These are phyloP conservation scores for Neurospora sp. DNA, from an alignment of 495 filamentous ascomycete genomes.

Conservation along the genomic window DNA sequence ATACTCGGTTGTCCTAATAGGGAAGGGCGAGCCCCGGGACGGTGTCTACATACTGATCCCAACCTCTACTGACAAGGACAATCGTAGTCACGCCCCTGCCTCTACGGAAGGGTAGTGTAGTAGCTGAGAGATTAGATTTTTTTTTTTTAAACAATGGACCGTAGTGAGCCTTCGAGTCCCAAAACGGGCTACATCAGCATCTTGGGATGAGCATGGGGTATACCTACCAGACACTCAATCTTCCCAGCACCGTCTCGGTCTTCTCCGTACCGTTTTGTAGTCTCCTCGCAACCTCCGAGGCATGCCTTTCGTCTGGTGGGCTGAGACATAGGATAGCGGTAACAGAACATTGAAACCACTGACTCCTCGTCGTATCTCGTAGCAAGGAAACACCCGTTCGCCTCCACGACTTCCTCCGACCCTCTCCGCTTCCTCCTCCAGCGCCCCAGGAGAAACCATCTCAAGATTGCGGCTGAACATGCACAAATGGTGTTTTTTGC, in stretches of 20 bases:
- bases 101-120: not conserved
- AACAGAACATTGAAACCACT: not conserved
- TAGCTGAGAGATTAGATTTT: not conserved
- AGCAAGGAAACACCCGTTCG: not conserved
- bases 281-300: not conserved
- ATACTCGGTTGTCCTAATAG: constrained; percentile 10
- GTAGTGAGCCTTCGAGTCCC: not conserved
- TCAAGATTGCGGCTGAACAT: not conserved
- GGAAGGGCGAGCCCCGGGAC: constrained; percentile 1
- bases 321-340: not conserved
- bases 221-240: not conserved
- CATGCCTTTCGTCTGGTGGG: not conserved
- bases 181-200: not conserved
- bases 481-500: not conserved
- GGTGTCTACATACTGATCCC: not conserved
- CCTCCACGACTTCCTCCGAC: not conserved
- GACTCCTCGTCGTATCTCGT: not conserved
- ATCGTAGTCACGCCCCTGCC: not conserved
- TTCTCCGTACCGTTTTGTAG: not conserved
- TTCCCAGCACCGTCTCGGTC: not conserved
- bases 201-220: not conserved
- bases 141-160: not conserved
- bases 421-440: not conserved
- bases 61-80: not conserved
- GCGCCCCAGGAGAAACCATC: not conserved